phyloP scores from a whole-genome alignment of 176 grass and related monocot species.

The Puccinellia tenuiflora region DNA sequence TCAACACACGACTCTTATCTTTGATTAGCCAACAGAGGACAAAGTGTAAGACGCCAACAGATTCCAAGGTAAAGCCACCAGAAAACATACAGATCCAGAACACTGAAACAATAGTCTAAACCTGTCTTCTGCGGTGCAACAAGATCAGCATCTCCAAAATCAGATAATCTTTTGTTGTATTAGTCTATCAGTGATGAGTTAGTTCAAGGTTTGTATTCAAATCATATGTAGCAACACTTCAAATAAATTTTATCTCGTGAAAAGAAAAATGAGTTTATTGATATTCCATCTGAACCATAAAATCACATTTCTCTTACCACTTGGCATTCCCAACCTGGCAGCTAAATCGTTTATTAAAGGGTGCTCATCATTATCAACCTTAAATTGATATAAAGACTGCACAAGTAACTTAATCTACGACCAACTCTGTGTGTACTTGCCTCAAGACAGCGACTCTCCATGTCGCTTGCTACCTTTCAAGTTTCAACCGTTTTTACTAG shows the following conservation, averaged over 20 bases:
- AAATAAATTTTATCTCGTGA: background rate
- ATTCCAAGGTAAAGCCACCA: background rate
- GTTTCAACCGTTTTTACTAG: background rate
- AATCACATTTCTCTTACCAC: background rate
- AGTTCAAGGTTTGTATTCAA: background rate
- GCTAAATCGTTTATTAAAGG: background rate
- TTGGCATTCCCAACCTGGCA: background rate
- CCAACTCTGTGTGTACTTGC: background rate
- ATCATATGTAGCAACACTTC: background rate
- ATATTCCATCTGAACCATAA: background rate
- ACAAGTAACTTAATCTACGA: background rate
- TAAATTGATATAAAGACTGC: background rate
- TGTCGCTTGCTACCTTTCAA: background rate
- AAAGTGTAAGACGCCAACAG: background rate
- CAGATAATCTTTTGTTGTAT: background rate
- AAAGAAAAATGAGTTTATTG: background rate
- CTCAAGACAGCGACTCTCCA: background rate
- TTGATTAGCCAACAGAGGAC: background rate
- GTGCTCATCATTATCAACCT: background rate
- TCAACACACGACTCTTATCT: background rate
- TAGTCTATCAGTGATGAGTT: background rate
- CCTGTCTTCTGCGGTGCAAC: background rate
- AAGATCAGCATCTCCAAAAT: background rate
- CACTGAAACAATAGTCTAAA: background rate
- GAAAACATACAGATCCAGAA: background rate